Conservation (phyloP, 768 basidiomycete genomes). For the Glaciozyma martinii region DNA sequence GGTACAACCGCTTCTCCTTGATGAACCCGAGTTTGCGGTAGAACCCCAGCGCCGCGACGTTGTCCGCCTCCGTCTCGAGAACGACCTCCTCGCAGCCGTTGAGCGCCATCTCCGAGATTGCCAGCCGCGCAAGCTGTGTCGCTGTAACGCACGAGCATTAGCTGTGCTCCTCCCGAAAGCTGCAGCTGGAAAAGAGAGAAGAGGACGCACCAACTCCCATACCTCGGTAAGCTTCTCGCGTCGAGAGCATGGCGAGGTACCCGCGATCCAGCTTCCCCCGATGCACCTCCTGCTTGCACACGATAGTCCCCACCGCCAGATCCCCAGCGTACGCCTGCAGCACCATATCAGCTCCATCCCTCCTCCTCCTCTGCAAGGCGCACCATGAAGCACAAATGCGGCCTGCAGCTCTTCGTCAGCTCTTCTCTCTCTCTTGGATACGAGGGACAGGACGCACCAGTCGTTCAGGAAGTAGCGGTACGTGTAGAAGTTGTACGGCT, state of each 20-base stretch:
- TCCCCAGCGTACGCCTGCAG: slow-evolving; percentile 26
- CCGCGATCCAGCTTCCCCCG: slow-evolving; percentile 64
- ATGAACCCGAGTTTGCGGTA: slow-evolving; percentile 92
- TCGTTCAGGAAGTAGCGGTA: slow-evolving; percentile 94
- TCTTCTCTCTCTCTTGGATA: neutral
- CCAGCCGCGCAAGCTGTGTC: slow-evolving; percentile 69
- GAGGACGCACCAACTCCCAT: slow-evolving; percentile 67
- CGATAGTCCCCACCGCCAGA: slow-evolving; percentile 66
- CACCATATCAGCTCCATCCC: too few relatives aligned
- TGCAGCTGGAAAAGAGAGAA: neutral
- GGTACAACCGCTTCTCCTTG: slow-evolving; percentile 82
- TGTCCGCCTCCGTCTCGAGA: slow-evolving; percentile 94
- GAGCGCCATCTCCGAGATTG: slow-evolving; percentile 59
- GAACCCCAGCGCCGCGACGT: slow-evolving; percentile 71
- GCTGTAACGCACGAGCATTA: slow-evolving; percentile 49
- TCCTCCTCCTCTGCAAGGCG: neutral
- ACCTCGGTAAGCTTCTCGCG: slow-evolving; percentile 71
- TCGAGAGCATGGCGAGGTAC: slow-evolving; percentile 97
- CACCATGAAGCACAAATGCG: slow-evolving; percentile 55
- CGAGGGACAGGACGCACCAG: slow-evolving; percentile 54
- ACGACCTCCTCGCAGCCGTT: slow-evolving; percentile 54
- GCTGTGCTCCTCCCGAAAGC: neutral
- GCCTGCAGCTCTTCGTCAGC: slow-evolving; percentile 48
- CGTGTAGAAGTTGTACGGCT: slow-evolving; percentile 93
- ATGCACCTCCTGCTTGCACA: slow-evolving; percentile 95